Percentiles rank a stretch among this genome's conserved stretches.
Conservation (phyloP, 2,329 filamentous ascomycete genomes). For the Scedosporium dehoogii region DNA sequence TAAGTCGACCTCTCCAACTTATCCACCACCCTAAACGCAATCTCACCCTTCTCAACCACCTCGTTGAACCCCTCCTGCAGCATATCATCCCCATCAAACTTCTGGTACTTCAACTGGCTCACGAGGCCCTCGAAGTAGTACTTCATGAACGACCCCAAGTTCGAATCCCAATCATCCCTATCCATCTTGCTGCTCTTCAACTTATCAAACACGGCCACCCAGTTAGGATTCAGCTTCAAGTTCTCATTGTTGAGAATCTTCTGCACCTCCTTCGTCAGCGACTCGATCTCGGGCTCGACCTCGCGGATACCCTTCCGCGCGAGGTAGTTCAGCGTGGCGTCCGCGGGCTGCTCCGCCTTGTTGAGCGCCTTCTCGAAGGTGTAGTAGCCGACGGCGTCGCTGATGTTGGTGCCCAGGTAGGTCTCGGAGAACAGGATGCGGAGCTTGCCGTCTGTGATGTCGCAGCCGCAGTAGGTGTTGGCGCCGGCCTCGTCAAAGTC, state of each 20-base stretch:
- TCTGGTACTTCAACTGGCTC: conserved; percentile 28
- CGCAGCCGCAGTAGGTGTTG: conserved; percentile 32
- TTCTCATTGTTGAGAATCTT: conserved; percentile 27
- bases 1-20: conserved; percentile 29
- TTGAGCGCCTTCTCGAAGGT: conserved; percentile 36
- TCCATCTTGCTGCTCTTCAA: conserved; percentile 18
- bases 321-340: conserved; percentile 26
- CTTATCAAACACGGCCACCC: conserved; percentile 31
- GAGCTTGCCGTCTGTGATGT: conserved; percentile 34
- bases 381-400: conserved; percentile 23
- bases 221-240: conserved; percentile 37
- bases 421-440: conserved; percentile 34
- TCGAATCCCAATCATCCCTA: conserved; percentile 28
- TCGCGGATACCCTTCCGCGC: conserved; percentile 31
- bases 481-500: conserved; percentile 32
- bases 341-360: conserved; percentile 22
- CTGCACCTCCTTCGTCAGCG: conserved; percentile 26
- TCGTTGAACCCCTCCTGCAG: conserved; percentile 38
- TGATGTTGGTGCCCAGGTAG: conserved; percentile 34
- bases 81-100: conserved; percentile 38
- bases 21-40: conserved; percentile 37
- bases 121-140: conserved; percentile 36
- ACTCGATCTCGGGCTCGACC: conserved; percentile 29
- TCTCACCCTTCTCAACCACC: conserved; percentile 28
- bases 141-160: conserved; percentile 28